These are phyloP conservation scores for Orbilia blumenaviensis DNA, from an alignment of 2,329 filamentous ascomycete genomes.

Conservation along the genomic window DNA sequence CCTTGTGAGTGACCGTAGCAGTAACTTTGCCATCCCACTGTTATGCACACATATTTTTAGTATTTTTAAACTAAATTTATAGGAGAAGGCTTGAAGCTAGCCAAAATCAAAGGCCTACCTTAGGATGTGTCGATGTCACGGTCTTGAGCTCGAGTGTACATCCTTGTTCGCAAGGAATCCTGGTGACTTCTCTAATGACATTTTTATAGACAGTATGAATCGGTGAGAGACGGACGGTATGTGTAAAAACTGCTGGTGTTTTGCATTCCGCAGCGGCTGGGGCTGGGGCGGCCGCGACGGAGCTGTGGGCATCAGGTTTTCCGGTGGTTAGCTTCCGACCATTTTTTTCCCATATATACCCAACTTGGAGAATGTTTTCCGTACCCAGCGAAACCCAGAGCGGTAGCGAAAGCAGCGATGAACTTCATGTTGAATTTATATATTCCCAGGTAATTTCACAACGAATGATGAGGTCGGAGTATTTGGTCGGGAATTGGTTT, in stretches of 20 bases:
- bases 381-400: slow-evolving; percentile 9
- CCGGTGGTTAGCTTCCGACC: not conserved
- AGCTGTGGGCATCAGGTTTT: not conserved
- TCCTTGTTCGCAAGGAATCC: not conserved
- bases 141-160: slow-evolving; percentile 3
- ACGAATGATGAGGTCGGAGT: not conserved
- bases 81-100: too few relatives aligned
- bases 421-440: slow-evolving; percentile 13
- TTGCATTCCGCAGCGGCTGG: not conserved
- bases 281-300: not conserved
- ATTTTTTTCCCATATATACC: not conserved
- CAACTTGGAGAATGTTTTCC: not conserved
- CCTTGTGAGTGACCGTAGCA: not conserved
- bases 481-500: not conserved
- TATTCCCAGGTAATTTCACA: not conserved
- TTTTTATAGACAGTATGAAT: not conserved
- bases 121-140: not conserved
- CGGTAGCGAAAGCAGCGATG: not conserved
- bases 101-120: not conserved
- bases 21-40: not conserved
- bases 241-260: not conserved
- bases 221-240: not conserved
- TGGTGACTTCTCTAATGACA: not conserved
- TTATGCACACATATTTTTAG: not conserved
- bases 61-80: too few relatives aligned